Percentiles rank a stretch among this genome's conserved stretches.
Evolutionary conservation across 2,329 filamentous ascomycete species (phyloP).

Genomic region (Paramyrothecium roridum): DNA sequence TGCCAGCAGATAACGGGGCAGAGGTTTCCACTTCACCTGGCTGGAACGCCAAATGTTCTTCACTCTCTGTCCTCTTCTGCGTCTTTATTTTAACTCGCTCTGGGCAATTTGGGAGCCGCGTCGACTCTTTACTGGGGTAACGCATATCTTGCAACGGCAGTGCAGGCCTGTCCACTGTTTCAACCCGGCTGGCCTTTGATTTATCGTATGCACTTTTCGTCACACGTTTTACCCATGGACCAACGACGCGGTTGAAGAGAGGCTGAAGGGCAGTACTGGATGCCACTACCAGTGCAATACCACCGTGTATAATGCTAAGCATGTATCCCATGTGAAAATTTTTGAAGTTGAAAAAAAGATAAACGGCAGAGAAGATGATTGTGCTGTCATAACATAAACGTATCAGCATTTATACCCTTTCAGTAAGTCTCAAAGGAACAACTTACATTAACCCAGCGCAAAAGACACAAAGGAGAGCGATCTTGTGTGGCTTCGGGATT

Average conservation of each 20-base stretch:
- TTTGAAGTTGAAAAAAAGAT: constrained; percentile 6
- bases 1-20: too few species aligned
- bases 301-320: constrained; percentile 7
- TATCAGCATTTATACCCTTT: too few species aligned
- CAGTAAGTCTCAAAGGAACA: background rate
- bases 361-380: constrained; percentile 9
- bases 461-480: constrained; percentile 5
- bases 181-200: too few species aligned
- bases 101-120: too few species aligned
- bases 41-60: too few species aligned
- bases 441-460: constrained; percentile 7
- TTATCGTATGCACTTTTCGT: background rate
- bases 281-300: constrained; percentile 8
- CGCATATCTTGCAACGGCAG: too few species aligned
- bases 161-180: too few species aligned
- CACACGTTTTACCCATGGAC: background rate
- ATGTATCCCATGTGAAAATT: constrained; percentile 9
- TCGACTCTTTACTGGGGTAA: too few species aligned
- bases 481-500: constrained; percentile 6
- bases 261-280: constrained; percentile 8
- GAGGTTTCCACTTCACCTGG: too few species aligned
- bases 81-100: too few species aligned
- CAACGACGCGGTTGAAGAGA: constrained; percentile 5
- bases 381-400: constrained; percentile 1
- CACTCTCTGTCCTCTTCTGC: too few species aligned